These are phyloP conservation scores for Pseudonectria foliicola DNA, from an alignment of 2,329 filamentous ascomycete species.

Conservation along the genomic window DNA sequence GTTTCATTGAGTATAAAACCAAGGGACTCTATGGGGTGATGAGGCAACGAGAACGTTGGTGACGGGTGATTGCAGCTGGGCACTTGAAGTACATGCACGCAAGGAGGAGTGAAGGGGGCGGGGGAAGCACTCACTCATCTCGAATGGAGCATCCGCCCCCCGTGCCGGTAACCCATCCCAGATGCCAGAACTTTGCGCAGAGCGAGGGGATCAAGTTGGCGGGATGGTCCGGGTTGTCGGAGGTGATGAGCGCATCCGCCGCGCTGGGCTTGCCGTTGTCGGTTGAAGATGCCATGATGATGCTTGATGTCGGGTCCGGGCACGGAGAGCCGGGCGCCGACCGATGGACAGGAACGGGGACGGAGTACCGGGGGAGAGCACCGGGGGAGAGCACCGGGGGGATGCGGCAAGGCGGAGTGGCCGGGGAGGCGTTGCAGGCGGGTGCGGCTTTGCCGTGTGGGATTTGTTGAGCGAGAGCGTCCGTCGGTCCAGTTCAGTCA, in stretches of 20 bases:
- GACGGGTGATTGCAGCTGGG: too few relatives aligned
- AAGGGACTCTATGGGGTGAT: too few relatives aligned
- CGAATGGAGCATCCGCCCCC: constrained; percentile 76
- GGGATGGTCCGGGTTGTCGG: constrained; percentile 72
- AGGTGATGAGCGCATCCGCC: constrained; percentile 42
- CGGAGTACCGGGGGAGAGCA: constrained; percentile 1
- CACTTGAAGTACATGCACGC: constrained; percentile 1
- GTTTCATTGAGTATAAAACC: too few relatives aligned
- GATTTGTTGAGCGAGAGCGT: too few relatives aligned
- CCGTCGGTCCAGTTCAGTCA: too few relatives aligned
- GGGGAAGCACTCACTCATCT: constrained; percentile 42
- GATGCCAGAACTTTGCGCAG: constrained; percentile 90
- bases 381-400: background rate
- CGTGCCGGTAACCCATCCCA: constrained; percentile 90
- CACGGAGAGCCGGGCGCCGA: background rate
- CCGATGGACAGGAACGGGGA: constrained; percentile 5
- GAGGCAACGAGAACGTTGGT: too few relatives aligned
- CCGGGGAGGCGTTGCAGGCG: too few relatives aligned
- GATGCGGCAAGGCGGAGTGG: too few relatives aligned
- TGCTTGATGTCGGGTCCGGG: background rate
- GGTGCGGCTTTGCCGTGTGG: too few relatives aligned
- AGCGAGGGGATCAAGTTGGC: constrained; percentile 91
- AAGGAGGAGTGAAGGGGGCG: constrained; percentile 5
- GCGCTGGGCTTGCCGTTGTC: constrained; percentile 12
- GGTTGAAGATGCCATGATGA: background rate